These are phyloP conservation scores for Schizonepeta tenuifolia DNA, from an alignment of 257 asterid species.

Conservation along the genomic window DNA sequence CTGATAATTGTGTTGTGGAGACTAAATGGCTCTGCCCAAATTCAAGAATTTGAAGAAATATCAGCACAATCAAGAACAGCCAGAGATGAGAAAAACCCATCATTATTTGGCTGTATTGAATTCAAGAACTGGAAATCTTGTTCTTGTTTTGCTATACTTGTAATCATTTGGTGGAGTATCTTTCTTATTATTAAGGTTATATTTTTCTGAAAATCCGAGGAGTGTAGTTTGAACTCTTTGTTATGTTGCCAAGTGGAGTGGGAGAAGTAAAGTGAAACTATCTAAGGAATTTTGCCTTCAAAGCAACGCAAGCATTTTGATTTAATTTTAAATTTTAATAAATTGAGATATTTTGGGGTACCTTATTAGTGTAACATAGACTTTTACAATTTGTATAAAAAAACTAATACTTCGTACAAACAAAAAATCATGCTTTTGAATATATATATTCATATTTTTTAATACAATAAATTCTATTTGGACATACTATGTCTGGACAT, in stretches of 20 bases:
- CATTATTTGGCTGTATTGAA: background rate
- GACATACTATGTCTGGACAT: too few relatives aligned
- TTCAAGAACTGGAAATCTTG: background rate
- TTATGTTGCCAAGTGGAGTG: constrained; percentile 9
- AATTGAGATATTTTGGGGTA: too few relatives aligned
- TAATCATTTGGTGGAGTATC: background rate
- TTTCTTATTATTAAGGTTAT: background rate
- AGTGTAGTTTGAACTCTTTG: constrained; percentile 1
- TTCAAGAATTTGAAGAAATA: constrained; percentile 21
- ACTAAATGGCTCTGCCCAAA: constrained; percentile 32
- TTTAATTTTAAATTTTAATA: too few relatives aligned
- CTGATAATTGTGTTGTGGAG: constrained; percentile 24
- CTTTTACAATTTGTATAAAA: too few relatives aligned
- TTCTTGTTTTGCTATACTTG: background rate
- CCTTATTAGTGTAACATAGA: too few relatives aligned
- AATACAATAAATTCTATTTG: too few relatives aligned
- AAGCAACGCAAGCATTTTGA: constrained; percentile 18
- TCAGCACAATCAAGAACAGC: background rate
- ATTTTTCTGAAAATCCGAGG: constrained; percentile 28
- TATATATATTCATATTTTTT: too few relatives aligned
- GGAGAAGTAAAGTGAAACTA: background rate
- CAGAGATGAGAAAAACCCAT: constrained; percentile 30
- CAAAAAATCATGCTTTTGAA: too few relatives aligned
- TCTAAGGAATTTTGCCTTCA: constrained; percentile 14
- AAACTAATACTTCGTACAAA: too few relatives aligned